A percentile compares a stretch with the other conserved stretches of the same genome.
These are phyloP conservation scores for Yueomyces sp. DNA, from an alignment of 1,139 yeast species.

Conservation along the genomic window DNA sequence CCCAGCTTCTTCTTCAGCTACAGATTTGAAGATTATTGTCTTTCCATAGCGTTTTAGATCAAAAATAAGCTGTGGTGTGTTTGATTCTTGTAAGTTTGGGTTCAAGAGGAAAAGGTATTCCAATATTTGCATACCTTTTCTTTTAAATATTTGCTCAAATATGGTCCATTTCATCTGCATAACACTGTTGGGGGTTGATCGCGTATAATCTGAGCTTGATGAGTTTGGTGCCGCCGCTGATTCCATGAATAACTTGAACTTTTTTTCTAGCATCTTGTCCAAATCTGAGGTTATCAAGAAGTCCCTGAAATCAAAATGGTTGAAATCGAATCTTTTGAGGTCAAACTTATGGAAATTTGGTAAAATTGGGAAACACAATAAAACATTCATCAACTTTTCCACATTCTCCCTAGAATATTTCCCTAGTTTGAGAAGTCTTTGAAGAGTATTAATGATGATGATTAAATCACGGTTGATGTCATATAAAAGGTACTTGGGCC, in stretches of 20 bases:
- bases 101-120: background rate
- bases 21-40: no score
- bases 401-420: constrained; percentile 7
- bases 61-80: no score
- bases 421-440: constrained; percentile 2
- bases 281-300: background rate
- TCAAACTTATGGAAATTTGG: constrained; percentile 6
- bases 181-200: background rate
- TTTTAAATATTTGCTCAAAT: background rate
- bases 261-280: background rate
- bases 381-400: constrained; percentile 11
- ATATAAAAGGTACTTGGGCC: background rate
- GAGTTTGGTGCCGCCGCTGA: background rate
- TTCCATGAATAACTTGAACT: background rate
- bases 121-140: background rate
- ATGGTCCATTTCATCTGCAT: background rate
- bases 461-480: background rate
- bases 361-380: constrained; percentile 13
- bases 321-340: constrained; percentile 4
- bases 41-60: no score
- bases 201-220: background rate
- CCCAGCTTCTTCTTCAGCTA: no score
- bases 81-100: background rate
- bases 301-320: constrained; percentile 1
- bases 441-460: constrained; percentile 1